These are phyloP conservation scores for Casaregolazyma lundiana DNA, from an alignment of 1,139 yeast species.

Conservation along the genomic window DNA sequence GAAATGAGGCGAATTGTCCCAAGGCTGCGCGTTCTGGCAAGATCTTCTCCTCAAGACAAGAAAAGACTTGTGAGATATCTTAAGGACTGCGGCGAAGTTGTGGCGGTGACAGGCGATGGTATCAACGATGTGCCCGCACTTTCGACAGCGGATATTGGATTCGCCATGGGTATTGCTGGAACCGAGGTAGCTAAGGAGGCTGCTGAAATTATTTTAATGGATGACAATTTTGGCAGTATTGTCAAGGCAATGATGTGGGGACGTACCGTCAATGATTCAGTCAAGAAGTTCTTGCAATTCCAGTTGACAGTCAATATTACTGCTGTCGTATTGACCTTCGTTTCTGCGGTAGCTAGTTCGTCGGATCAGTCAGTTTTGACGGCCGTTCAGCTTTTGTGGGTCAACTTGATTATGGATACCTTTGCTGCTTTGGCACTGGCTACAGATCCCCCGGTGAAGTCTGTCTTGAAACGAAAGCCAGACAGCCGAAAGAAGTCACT, in stretches of 20 bases:
- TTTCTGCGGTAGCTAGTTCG: constrained; percentile 81
- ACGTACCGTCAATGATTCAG: constrained; percentile 90
- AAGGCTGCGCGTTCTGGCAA: constrained; percentile 73
- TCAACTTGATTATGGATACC: constrained; percentile 95
- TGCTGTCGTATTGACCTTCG: constrained; percentile 89
- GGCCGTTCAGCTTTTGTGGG: constrained; percentile 97
- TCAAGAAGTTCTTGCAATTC: constrained; percentile 91
- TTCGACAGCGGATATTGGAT: constrained; percentile 78
- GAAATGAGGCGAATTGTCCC: constrained; percentile 64
- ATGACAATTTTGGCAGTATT: constrained; percentile 91
- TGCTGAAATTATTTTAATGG: constrained; percentile 63
- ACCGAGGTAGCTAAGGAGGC: constrained; percentile 82
- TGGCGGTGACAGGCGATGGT: constrained; percentile 98
- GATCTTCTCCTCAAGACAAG: constrained; percentile 96
- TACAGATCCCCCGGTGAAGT: constrained; percentile 90
- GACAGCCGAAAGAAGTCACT: constrained; percentile 77
- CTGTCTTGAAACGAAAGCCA: constrained; percentile 74
- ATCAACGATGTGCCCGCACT: constrained; percentile 81
- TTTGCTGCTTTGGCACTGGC: constrained; percentile 97
- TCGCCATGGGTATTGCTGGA: constrained; percentile 82
- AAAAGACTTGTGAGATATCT: constrained; percentile 79
- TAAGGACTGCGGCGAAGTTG: constrained; percentile 80
- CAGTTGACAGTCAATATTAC: constrained; percentile 95
- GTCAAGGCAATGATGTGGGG: constrained; percentile 99
- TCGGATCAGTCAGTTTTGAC: constrained; percentile 83